Conservation (phyloP, 2,329 filamentous ascomycete species). For the Monilinia aucupariae region DNA sequence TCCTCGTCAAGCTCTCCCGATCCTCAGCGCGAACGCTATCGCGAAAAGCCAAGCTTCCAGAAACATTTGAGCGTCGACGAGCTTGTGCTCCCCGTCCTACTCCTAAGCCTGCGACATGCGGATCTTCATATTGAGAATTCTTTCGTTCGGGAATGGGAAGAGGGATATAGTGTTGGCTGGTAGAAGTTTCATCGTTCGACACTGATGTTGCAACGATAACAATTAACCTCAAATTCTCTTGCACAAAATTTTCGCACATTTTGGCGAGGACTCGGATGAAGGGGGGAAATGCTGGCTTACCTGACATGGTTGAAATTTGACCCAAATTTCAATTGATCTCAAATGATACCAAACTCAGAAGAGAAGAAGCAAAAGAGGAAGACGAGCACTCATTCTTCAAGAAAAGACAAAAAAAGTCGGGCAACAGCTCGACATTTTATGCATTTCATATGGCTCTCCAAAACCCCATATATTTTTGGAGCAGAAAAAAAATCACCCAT, state of each 20-base stretch:
- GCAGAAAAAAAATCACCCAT: background rate
- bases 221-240: background rate
- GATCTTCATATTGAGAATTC: background rate
- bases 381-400: background rate
- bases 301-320: background rate
- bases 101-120: background rate
- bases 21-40: slow-evolving; percentile 11
- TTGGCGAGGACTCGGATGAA: background rate
- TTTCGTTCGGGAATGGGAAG: background rate
- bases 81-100: background rate
- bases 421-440: background rate
- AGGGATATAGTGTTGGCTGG: no score
- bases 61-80: slow-evolving; percentile 13
- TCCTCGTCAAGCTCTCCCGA: slow-evolving; percentile 7
- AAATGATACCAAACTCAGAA: background rate
- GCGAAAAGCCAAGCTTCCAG: slow-evolving; percentile 5
- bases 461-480: slow-evolving; percentile 1
- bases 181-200: background rate
- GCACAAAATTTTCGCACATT: background rate
- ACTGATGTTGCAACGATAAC: background rate
- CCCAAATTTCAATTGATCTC: background rate
- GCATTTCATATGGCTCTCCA: background rate
- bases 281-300: background rate
- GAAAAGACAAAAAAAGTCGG: background rate
- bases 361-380: background rate